phyloP scores from a whole-genome alignment of 1,139 yeast genomes.

The Meyerozyma carpophila region DNA sequence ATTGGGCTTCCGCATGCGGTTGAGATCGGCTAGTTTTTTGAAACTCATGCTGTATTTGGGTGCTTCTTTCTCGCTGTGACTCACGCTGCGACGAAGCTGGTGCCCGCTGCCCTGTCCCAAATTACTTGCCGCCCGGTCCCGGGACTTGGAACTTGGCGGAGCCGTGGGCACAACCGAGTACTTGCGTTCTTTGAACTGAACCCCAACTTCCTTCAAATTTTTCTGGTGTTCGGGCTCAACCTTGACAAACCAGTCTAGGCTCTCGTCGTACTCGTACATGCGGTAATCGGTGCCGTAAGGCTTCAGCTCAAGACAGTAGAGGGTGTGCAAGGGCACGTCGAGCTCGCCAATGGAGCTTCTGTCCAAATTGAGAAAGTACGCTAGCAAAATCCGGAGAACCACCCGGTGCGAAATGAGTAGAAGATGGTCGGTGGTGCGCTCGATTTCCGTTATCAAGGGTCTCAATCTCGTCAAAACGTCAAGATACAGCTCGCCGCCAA shows the following conservation, averaged over 20 bases:
- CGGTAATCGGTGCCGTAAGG: constrained; percentile 96
- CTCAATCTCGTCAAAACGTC: constrained; percentile 88
- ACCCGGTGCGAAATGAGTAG: constrained; percentile 85
- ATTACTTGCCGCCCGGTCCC: neutral
- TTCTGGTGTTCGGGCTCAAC: constrained; percentile 64
- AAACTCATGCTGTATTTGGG: constrained; percentile 10
- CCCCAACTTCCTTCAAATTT: constrained; percentile 60
- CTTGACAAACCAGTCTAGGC: constrained; percentile 69
- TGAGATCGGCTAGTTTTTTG: constrained; percentile 17
- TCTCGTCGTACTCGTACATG: constrained; percentile 79
- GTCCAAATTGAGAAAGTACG: constrained; percentile 83
- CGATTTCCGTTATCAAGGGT: constrained; percentile 88
- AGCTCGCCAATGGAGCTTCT: constrained; percentile 80
- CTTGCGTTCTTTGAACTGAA: constrained; percentile 58
- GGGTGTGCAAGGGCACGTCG: constrained; percentile 89
- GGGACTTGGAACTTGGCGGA: constrained; percentile 34
- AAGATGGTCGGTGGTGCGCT: constrained; percentile 84
- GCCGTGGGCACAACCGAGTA: constrained; percentile 74
- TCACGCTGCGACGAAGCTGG: constrained; percentile 12
- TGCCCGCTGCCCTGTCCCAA: constrained; percentile 7
- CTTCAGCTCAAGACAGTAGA: constrained; percentile 83
- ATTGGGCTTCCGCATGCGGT: constrained; percentile 16
- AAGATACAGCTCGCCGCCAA: constrained; percentile 93
- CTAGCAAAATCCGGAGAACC: constrained; percentile 79
- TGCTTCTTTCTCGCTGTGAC: constrained; percentile 10